Base-by-base conservation (phyloP, 2,329 filamentous ascomycete species). In the Cytospora piceae region DNA sequence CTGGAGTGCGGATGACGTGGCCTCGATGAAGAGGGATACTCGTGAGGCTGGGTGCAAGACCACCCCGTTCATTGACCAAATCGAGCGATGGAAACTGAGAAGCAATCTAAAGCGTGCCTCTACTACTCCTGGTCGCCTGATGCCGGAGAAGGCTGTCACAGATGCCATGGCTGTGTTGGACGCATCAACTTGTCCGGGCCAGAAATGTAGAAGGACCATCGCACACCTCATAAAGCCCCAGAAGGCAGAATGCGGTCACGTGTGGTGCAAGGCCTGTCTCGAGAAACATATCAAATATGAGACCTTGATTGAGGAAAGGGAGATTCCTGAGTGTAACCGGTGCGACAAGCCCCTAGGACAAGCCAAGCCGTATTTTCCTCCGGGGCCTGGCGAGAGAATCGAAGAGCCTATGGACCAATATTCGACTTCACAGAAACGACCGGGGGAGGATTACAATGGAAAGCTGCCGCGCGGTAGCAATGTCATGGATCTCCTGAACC, bases 361-460 rank as follows among this genome's bases (percentile, higher is more conserved):
- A 14, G n/a, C n/a, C n/a, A 49, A 24, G 9, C 46, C 46, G 7
- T 24, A 12, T n/a, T 14, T n/a, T 49, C 2, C n/a, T 49, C n/a
- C 46, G 4, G 46, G 24, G n/a, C 9, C 11, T 14, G 20, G 22
- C 4, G 2, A 14, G 7, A 2, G 7, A 17, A n/a, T 11, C 4
- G n/a, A 20, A 20, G 7, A 22, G 2, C n/a, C 20, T 11, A 9
- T n/a, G 20, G 17, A n/a, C 3, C 7, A n/a, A 11, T 2, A 8
- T 22, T 4, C 9, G 8, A 49, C 8, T 5, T 14, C 46, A 22
- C 46, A 24, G 46, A 4, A 24, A 8, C n/a, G n/a, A 2, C n/a
- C n/a, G n/a, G 46, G 46, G 46, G 22, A 22, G n/a, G 46, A 49
- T 24, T 24, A 49, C n/a, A 49, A 49, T 59, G 57, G 57, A 15